phyloP scores from a whole-genome alignment of 306 rosid species.

The Adenanthera pavonina region DNA sequence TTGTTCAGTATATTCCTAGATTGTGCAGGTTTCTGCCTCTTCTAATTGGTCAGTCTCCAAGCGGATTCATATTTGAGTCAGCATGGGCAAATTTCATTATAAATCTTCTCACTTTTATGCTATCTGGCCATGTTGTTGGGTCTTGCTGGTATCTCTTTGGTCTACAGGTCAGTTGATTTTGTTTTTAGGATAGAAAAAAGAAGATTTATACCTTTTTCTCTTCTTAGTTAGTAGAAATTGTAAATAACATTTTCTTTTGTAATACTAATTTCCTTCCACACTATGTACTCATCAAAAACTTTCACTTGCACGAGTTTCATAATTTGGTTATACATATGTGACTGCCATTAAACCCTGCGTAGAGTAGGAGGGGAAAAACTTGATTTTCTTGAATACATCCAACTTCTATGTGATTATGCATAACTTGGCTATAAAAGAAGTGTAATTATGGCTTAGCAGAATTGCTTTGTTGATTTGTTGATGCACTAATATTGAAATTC shows the following conservation, averaged over 20 bases:
- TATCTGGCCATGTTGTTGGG: constrained; percentile 80
- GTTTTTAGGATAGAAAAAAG: neutral
- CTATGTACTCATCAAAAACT: neutral
- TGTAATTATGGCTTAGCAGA: neutral
- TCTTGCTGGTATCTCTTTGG: constrained; percentile 88
- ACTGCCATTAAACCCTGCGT: neutral
- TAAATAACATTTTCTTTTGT: neutral
- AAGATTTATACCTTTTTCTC: neutral
- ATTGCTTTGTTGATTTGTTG: neutral
- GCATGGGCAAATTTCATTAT: constrained; percentile 80
- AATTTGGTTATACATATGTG: neutral
- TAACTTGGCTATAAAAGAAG: constrained; percentile 6
- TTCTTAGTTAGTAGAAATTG: constrained; percentile 36
- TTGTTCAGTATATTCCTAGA: constrained; percentile 78
- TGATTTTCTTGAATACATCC: constrained; percentile 31
- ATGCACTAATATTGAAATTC: constrained; percentile 1
- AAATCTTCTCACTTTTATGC: constrained; percentile 74
- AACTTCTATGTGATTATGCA: constrained; percentile 6
- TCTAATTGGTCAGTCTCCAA: constrained; percentile 70
- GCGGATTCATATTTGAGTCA: constrained; percentile 81
- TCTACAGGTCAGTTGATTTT: constrained; percentile 61
- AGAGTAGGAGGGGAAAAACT: neutral
- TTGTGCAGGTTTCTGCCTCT: constrained; percentile 69
- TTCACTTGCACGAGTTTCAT: neutral
- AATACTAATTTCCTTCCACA: neutral